Evolutionary conservation across 1,284 basidiomycete species (phyloP), one percentile per base, ranked within the genome.

Genomic region (Microbotryum lychnidis-dioicae): DNA sequence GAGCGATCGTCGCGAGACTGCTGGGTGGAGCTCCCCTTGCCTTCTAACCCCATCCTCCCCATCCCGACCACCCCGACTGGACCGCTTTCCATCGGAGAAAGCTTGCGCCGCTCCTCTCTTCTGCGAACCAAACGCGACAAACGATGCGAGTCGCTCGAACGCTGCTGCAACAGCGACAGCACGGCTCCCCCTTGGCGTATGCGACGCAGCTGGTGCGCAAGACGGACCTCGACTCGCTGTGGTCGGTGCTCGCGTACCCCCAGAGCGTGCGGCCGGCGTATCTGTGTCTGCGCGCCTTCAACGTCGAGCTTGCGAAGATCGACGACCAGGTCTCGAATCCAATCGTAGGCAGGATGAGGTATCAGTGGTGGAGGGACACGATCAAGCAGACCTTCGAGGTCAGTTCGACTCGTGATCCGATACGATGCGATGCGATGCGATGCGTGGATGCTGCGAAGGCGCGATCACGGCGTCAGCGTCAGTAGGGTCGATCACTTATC

Each of bases 311-410:
- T 50, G 87, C 90, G 27, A 85, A 80, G 71, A 79, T 92, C 18
- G 84, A 86, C 70, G 90, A 93, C 65, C 80, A 82, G 16, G 86
- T 91, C 18, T 85, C 86, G 20, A 89, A 87, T 69, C 77, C 84
- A 46, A 80, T 84, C 29, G 84, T 96, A 64, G 92, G 90, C 8
- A 83, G 85, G 72, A 91, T 94, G 81, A 82, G 90, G 68, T 85
- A 90, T 79, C 87, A 93, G 74, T 96, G 93, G 76, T 96, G 91
- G 92, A 83, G 84, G 72, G 91, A 96, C 73, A 85, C 88, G 1
- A 73, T 94, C 48, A 86, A 85, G 69, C 80, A 77, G 45, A 84
- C 91, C 21, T 78, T 78, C 72, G 81, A 85, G 71, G 89, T 87
- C 73, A 73, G 83, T 80, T 9, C 31, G 31, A 31, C 8, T 31